phyloP scores from a whole-genome alignment of 2,329 filamentous ascomycete genomes.

The Cadophora luteo-olivacea region DNA sequence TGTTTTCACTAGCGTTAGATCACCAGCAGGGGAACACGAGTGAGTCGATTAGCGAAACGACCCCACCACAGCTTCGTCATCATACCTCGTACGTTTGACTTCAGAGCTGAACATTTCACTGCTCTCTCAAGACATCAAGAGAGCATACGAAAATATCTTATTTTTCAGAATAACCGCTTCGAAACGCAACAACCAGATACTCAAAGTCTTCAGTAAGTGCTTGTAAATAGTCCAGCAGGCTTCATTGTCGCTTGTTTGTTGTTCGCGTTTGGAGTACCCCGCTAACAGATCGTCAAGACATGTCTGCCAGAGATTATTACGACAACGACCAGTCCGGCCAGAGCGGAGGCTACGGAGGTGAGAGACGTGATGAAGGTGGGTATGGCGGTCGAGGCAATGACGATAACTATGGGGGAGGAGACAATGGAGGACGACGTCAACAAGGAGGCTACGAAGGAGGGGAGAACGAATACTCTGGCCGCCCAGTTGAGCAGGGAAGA shows the following conservation, averaged over 20 bases:
- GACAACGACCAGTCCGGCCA: constrained; percentile 28
- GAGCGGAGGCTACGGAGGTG: constrained; percentile 27
- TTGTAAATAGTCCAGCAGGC: background rate
- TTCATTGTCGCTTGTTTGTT: background rate
- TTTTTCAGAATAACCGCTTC: background rate
- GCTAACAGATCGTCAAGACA: constrained; percentile 23
- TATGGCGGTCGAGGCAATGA: constrained; percentile 26
- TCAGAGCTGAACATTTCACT: background rate
- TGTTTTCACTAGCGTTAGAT: background rate
- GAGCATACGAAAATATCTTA: background rate
- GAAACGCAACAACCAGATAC: background rate
- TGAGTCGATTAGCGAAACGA: constrained; percentile 1
- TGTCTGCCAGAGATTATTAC: constrained; percentile 30
- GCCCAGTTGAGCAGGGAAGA: constrained; percentile 20
- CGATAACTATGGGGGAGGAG: background rate
- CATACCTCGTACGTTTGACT: background rate
- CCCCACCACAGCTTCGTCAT: constrained; percentile 19
- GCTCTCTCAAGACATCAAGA: background rate
- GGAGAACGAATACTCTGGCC: constrained; percentile 22
- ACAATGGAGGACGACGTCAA: constrained; percentile 19
- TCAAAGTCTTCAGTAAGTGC: background rate
- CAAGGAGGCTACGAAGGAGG: constrained; percentile 19
- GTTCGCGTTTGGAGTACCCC: constrained; percentile 1
- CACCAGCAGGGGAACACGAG: background rate
- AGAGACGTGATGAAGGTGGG: constrained; percentile 32